phyloP scores from a whole-genome alignment of 1,284 basidiomycete species.

The Neotropicomus parvogracilis region DNA sequence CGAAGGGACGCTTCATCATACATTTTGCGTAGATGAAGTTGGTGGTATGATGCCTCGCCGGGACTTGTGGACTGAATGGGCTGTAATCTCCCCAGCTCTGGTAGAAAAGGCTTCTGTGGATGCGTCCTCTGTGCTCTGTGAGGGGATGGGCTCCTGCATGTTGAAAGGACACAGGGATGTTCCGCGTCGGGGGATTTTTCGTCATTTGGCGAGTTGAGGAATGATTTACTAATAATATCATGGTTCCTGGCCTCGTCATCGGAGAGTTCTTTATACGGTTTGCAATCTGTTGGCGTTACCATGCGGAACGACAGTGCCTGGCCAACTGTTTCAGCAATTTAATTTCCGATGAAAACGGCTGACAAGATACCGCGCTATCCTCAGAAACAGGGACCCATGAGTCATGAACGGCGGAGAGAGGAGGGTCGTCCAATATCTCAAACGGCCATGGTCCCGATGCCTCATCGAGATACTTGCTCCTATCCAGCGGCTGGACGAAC shows the following conservation, averaged over 20 bases:
- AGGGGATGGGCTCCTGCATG: conserved; percentile 5
- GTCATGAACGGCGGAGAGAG: conserved; percentile 17
- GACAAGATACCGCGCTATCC: conserved; percentile 18
- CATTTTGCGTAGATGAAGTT: conserved; percentile 35
- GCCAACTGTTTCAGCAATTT: conserved; percentile 8
- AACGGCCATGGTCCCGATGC: neutral
- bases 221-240: conserved; percentile 7
- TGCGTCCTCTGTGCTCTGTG: neutral
- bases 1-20: conserved; percentile 41
- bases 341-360: neutral
- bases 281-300: conserved; percentile 21
- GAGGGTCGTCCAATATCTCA: conserved; percentile 3
- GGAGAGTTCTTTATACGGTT: conserved; percentile 8
- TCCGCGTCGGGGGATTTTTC: conserved; percentile 7
- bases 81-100: neutral
- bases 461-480: conserved; percentile 8
- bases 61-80: conserved; percentile 1
- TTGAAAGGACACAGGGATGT: conserved; percentile 2
- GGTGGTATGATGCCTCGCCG: conserved; percentile 16
- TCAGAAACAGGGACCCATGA: conserved; percentile 21
- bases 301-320: conserved; percentile 20
- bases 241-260: conserved; percentile 7
- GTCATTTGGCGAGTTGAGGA: conserved; percentile 7
- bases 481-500: conserved; percentile 44
- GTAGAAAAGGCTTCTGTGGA: neutral